Percentiles rank a stretch among this genome's conserved stretches.
phyloP scores from a whole-genome alignment of 108 stramenopile genomes.

The Skeletonema marinoi region DNA sequence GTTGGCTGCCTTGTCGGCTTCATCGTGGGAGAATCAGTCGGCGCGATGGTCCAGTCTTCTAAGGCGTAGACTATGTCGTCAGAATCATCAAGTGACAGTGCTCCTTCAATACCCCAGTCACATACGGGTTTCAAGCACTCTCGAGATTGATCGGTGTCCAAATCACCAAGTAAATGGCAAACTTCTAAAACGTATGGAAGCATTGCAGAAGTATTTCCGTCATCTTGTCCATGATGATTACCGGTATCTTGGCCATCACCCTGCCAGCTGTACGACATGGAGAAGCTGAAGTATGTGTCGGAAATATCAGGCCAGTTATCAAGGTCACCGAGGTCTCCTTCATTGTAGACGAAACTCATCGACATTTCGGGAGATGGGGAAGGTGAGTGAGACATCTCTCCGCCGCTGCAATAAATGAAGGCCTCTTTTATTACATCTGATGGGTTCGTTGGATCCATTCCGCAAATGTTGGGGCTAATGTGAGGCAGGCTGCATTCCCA shows the following conservation, averaged over 20 bases:
- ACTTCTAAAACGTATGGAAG: conserved; percentile 17
- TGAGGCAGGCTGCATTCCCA: conserved; percentile 12
- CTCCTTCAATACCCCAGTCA: conserved; percentile 23
- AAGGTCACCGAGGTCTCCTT: neutral
- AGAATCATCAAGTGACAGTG: conserved; percentile 6
- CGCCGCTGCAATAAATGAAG: neutral
- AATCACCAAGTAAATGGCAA: conserved; percentile 19
- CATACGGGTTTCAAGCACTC: conserved; percentile 31
- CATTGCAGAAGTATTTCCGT: neutral
- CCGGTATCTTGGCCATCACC: neutral
- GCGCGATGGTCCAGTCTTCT: neutral
- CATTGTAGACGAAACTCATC: conserved; percentile 21
- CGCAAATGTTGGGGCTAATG: conserved; percentile 9
- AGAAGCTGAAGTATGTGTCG: conserved; percentile 1
- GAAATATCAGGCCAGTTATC: conserved; percentile 5
- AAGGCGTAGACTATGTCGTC: neutral
- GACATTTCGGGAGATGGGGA: conserved; percentile 18
- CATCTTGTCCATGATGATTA: conserved; percentile 6
- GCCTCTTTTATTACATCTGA: neutral
- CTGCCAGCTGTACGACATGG: conserved; percentile 18
- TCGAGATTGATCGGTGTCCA: conserved; percentile 1
- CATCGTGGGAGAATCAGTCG: neutral
- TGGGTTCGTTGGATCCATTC: neutral
- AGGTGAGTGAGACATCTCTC: neutral
- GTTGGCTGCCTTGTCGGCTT: conserved; percentile 19